Conservation (phyloP, 306 rosid species). For the Erythrophleum fordii region DNA sequence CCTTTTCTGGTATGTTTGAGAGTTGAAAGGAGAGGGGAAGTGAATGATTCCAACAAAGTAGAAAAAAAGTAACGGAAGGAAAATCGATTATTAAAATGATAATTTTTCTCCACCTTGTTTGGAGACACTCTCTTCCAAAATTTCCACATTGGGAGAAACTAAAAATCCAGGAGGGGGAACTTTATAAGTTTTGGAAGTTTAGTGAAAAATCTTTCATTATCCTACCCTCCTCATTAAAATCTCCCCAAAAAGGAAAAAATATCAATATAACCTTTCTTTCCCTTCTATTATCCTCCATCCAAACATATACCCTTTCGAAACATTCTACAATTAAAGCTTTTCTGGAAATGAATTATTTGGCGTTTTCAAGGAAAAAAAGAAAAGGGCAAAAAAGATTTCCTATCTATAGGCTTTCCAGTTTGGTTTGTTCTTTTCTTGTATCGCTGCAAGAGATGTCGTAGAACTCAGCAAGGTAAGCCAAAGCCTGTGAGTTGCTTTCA, state of each 20-base stretch:
- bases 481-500: constrained; percentile 73
- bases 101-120: background rate
- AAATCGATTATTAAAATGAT: background rate
- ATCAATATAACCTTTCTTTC: background rate
- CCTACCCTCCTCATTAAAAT: background rate
- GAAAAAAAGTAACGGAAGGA: background rate
- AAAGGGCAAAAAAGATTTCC: background rate
- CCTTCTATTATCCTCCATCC: background rate
- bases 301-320: background rate
- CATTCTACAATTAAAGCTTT: background rate
- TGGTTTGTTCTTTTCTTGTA: constrained; percentile 35
- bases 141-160: too few relatives aligned
- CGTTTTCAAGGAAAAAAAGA: background rate
- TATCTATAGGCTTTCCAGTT: constrained; percentile 34
- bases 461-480: constrained; percentile 71
- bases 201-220: too few relatives aligned
- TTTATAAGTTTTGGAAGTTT: too few relatives aligned
- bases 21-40: background rate
- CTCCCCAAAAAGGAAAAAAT: background rate
- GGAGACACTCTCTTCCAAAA: too few relatives aligned
- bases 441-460: constrained; percentile 50
- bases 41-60: too few relatives aligned
- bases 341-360: background rate
- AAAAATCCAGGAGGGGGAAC: background rate
- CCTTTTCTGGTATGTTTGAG: background rate